Conservation (phyloP, 202 grass and related monocot species). For the Panicum virgatum region DNA sequence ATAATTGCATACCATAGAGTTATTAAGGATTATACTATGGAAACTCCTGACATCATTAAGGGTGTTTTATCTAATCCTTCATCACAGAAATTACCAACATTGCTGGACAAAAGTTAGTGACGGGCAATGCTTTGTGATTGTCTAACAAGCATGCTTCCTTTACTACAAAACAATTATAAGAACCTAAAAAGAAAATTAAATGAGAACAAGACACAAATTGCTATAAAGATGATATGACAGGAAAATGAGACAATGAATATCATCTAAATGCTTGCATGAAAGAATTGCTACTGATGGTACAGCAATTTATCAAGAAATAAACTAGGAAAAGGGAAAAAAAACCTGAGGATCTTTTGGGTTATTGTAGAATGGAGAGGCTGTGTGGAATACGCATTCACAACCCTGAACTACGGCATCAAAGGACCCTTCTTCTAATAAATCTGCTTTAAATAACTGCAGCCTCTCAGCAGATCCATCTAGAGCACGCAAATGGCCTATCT, state of each 20-base stretch:
- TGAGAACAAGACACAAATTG: neutral
- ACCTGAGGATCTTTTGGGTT: conserved; percentile 55
- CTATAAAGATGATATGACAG: neutral
- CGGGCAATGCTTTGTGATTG: neutral
- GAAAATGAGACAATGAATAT: neutral
- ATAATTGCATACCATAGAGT: neutral
- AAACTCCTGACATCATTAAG: too few relatives aligned
- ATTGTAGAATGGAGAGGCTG: conserved; percentile 53
- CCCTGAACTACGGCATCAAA: conserved; percentile 49
- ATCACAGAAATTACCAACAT: neutral
- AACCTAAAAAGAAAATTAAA: neutral
- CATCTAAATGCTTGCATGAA: neutral
- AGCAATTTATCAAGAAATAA: neutral
- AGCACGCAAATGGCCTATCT: conserved; percentile 51
- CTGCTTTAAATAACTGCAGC: conserved; percentile 56
- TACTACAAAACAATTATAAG: neutral
- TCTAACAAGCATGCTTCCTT: neutral
- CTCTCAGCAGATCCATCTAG: conserved; percentile 65
- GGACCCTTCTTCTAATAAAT: conserved; percentile 61
- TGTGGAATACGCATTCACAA: conserved; percentile 61
- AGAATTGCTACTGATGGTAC: neutral
- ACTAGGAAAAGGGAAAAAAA: neutral
- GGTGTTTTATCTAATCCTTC: too few relatives aligned
- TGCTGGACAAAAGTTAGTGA: neutral
- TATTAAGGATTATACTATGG: neutral